Conservation (phyloP, 805 yeast genomes). For the Schizosaccharomyces osmophilus region DNA sequence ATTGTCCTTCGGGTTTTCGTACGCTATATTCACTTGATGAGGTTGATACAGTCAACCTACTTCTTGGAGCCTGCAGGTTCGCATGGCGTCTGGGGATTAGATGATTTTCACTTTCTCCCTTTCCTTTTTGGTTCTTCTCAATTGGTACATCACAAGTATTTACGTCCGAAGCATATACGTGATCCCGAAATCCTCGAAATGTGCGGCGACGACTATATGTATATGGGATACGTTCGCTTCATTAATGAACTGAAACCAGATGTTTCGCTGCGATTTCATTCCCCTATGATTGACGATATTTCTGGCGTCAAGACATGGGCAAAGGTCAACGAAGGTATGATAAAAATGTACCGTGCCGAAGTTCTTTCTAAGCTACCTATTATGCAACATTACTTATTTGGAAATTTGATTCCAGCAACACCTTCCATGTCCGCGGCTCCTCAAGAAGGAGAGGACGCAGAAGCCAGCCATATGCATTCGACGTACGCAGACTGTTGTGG, state of each 20-base stretch:
- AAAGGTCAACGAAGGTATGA: constrained; percentile 80
- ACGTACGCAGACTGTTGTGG: constrained; percentile 97
- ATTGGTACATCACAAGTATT: constrained; percentile 32
- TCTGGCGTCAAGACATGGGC: constrained; percentile 76
- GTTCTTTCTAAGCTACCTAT: constrained; percentile 78
- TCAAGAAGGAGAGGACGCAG: constrained; percentile 3
- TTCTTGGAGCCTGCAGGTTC: constrained; percentile 93
- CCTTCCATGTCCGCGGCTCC: constrained; percentile 8
- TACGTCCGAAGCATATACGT: constrained; percentile 64
- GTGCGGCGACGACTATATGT: constrained; percentile 51
- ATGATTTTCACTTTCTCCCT: constrained; percentile 77
- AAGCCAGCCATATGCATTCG: constrained; percentile 13
- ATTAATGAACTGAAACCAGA: constrained; percentile 59
- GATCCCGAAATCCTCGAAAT: constrained; percentile 64
- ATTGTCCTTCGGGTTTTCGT: constrained; percentile 42
- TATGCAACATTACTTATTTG: constrained; percentile 82
- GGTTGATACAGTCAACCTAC: constrained; percentile 48
- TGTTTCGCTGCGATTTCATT: constrained; percentile 64
- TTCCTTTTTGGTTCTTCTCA: constrained; percentile 83
- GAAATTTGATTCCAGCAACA: constrained; percentile 15
- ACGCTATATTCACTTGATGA: constrained; percentile 44
- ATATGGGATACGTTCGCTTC: constrained; percentile 68
- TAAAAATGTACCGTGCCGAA: constrained; percentile 87
- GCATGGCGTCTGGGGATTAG: constrained; percentile 97
- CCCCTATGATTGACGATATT: constrained; percentile 90